Evolutionary conservation across 306 rosid species (phyloP).

Genomic region (Hippophae gyantsensis): DNA sequence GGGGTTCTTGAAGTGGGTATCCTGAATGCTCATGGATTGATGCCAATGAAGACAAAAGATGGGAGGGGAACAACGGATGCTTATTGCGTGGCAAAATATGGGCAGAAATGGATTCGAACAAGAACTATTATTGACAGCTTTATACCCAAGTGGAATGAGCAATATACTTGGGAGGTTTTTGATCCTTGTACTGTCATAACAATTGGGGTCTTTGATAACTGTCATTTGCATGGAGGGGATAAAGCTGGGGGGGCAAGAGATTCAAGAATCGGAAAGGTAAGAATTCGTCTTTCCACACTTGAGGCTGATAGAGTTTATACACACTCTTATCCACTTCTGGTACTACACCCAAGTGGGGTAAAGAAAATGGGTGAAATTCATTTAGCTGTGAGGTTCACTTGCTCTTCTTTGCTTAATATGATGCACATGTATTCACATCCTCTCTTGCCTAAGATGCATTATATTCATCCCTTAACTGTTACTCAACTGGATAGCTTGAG

Average conservation of each 20-base stretch:
- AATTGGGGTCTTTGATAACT: constrained; percentile 90
- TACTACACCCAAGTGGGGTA: constrained; percentile 74
- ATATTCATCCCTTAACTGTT: constrained; percentile 77
- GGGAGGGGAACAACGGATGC: constrained; percentile 89
- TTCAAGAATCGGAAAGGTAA: constrained; percentile 79
- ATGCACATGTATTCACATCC: constrained; percentile 97
- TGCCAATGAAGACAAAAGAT: constrained; percentile 89
- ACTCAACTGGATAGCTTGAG: constrained; percentile 89
- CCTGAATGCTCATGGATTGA: constrained; percentile 77
- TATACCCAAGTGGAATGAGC: constrained; percentile 90
- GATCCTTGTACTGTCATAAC: constrained; percentile 97
- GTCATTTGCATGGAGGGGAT: constrained; percentile 84
- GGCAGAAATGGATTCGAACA: constrained; percentile 95
- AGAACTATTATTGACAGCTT: constrained; percentile 91
- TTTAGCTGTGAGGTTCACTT: constrained; percentile 89
- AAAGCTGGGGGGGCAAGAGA: constrained; percentile 52
- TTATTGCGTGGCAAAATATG: constrained; percentile 88
- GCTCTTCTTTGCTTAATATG: constrained; percentile 88
- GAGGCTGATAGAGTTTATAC: constrained; percentile 90
- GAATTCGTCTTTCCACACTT: constrained; percentile 91
- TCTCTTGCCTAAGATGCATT: constrained; percentile 91
- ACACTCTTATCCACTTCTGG: constrained; percentile 86
- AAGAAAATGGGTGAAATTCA: constrained; percentile 99
- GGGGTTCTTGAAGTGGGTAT: constrained; percentile 89
- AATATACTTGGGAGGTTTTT: constrained; percentile 92